phyloP scores from a whole-genome alignment of 2,329 filamentous ascomycete genomes.

The Talaromyces pinophilus region DNA sequence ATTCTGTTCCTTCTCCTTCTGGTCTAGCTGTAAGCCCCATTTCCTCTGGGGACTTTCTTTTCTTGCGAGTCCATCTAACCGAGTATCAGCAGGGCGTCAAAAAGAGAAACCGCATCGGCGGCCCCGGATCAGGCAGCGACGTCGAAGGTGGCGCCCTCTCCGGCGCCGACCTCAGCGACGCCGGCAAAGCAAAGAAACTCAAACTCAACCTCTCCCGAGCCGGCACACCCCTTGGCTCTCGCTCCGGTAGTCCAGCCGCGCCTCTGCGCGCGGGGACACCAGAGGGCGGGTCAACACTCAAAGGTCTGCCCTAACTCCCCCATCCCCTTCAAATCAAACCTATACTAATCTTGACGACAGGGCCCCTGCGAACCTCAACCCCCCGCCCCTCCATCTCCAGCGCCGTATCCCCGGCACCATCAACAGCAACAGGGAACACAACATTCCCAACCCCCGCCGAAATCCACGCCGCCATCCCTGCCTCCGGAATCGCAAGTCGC shows the following conservation, averaged over 20 bases:
- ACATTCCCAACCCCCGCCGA: constrained; percentile 50
- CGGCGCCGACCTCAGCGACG: constrained; percentile 49
- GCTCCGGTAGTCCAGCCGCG: constrained; percentile 49
- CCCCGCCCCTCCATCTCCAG: constrained; percentile 3
- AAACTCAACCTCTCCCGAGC: constrained; percentile 48
- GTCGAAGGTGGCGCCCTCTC: constrained; percentile 55
- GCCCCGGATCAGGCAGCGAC: constrained; percentile 56
- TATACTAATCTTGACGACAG: neutral
- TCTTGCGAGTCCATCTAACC: too few relatives aligned
- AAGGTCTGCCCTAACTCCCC: constrained; percentile 28
- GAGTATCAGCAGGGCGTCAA: constrained; percentile 51
- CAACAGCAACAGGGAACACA: constrained; percentile 24
- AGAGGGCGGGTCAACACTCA: constrained; percentile 31
- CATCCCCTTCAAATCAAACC: too few relatives aligned
- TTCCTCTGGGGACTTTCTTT: neutral
- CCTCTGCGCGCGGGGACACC: constrained; percentile 45
- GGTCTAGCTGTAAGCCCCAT: constrained; percentile 46
- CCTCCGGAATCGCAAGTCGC: constrained; percentile 47
- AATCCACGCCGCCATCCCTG: constrained; percentile 50
- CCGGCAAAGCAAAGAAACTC: constrained; percentile 50
- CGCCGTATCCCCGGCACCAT: constrained; percentile 18
- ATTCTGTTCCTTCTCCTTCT: constrained; percentile 61
- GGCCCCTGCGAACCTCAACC: constrained; percentile 10
- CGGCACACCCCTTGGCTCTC: constrained; percentile 52
- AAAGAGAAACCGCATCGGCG: constrained; percentile 47